Evolutionary conservation across 306 rosid genomes (phyloP).

Genomic region (Adenanthera pavonina): DNA sequence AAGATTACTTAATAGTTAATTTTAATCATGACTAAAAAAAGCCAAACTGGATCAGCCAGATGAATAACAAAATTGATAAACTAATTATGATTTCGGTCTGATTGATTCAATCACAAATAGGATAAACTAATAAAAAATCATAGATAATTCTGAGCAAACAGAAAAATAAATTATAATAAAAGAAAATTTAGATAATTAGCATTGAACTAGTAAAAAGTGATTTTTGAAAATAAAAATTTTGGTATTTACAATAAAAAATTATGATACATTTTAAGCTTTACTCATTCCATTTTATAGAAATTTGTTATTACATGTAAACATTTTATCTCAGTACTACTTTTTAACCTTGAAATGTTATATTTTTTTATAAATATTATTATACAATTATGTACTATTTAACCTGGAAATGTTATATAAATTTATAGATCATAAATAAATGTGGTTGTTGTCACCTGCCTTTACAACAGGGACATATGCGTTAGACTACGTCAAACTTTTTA

Average conservation of each 20-base stretch:
- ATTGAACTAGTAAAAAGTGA: no score
- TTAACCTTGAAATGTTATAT: neutral
- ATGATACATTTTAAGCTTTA: no score
- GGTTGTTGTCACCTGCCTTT: conserved; percentile 34
- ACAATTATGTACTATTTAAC: no score
- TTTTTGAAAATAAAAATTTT: no score
- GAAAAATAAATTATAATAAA: neutral
- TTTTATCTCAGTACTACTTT: neutral
- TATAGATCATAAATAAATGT: neutral
- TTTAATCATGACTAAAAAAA: neutral
- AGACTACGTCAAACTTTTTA: neutral
- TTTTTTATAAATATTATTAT: neutral
- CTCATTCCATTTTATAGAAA: neutral
- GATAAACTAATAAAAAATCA: neutral
- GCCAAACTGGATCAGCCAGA: neutral
- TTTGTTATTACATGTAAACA: neutral
- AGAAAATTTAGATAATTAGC: neutral
- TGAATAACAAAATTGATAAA: neutral
- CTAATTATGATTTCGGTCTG: neutral
- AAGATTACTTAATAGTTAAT: neutral
- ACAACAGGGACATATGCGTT: neutral
- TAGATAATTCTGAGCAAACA: neutral
- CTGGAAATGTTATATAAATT: no score
- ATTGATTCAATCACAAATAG: neutral
- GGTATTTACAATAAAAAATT: no score